Conservation (phyloP, 495 filamentous ascomycete species). For the Penicillium pancosmium region DNA sequence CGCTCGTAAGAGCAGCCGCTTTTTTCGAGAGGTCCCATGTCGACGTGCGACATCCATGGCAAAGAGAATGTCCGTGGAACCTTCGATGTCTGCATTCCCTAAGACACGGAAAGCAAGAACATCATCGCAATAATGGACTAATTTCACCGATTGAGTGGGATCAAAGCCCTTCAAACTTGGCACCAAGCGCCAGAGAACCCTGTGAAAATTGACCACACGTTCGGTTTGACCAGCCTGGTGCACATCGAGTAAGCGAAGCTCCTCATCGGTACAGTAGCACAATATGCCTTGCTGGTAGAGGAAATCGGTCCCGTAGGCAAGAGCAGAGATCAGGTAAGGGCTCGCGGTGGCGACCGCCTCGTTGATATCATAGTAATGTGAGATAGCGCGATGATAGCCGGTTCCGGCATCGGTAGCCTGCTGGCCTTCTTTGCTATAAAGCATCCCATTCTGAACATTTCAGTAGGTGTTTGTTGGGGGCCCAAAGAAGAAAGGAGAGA, state of each 20-base stretch:
- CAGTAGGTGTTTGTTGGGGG: neutral
- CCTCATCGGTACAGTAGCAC: slow-evolving; percentile 58
- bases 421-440: slow-evolving; percentile 59
- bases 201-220: slow-evolving; percentile 58
- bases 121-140: slow-evolving; percentile 63
- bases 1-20: too few relatives aligned
- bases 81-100: too few relatives aligned
- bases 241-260: slow-evolving; percentile 66
- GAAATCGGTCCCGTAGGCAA: slow-evolving; percentile 64
- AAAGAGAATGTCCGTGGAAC: too few relatives aligned
- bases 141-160: slow-evolving; percentile 49
- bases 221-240: slow-evolving; percentile 53
- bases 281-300: slow-evolving; percentile 64
- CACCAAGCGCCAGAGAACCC: slow-evolving; percentile 42
- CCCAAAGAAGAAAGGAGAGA: slow-evolving; percentile 1
- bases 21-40: too few relatives aligned
- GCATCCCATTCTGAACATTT: slow-evolving; percentile 52
- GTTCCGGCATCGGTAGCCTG: slow-evolving; percentile 47
- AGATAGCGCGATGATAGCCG: slow-evolving; percentile 59
- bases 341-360: slow-evolving; percentile 62
- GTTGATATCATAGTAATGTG: slow-evolving; percentile 60
- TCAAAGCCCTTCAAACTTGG: slow-evolving; percentile 23
- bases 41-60: too few relatives aligned
- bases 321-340: slow-evolving; percentile 61
- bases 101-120: slow-evolving; percentile 57